phyloP scores from a whole-genome alignment of 345 rosid species.

The Pseudoturritis turrita region DNA sequence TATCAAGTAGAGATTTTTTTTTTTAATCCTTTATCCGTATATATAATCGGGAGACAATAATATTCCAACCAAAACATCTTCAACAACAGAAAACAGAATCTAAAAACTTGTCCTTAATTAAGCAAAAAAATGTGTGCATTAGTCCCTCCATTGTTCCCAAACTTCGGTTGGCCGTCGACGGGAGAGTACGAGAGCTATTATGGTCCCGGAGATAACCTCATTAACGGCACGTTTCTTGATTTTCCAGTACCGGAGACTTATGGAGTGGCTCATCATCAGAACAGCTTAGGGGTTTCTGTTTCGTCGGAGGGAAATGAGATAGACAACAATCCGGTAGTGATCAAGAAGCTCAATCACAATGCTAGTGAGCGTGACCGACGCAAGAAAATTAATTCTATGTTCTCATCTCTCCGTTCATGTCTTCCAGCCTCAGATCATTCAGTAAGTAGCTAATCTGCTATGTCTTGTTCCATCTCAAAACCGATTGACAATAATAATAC shows the following conservation, averaged over 20 bases:
- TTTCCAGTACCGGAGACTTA: conserved; percentile 18
- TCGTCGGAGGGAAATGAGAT: conserved; percentile 16
- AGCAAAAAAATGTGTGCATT: conserved; percentile 26
- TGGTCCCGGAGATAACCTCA: not conserved
- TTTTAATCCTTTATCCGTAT: not conserved
- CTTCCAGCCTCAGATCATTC: conserved; percentile 49
- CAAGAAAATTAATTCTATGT: conserved; percentile 49
- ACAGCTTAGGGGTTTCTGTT: not conserved
- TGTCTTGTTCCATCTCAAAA: not conserved
- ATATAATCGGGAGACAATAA: not conserved
- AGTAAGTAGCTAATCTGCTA: conserved; percentile 32
- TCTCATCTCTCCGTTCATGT: conserved; percentile 58
- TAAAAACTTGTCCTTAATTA: not conserved
- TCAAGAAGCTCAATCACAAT: conserved; percentile 63
- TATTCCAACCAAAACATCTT: conserved; percentile 14
- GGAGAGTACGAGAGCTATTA: conserved; percentile 15
- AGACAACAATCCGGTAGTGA: conserved; percentile 5
- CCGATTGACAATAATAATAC: not conserved
- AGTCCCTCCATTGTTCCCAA: conserved; percentile 19
- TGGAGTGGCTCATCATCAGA: conserved; percentile 11
- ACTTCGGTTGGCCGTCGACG: conserved; percentile 23
- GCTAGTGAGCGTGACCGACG: conserved; percentile 69
- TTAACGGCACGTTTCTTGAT: conserved; percentile 3
- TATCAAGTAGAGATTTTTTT: not conserved
- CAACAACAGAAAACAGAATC: not conserved